Evolutionary conservation across 805 yeast species (phyloP), one percentile per base, ranked within the genome.

Genomic region (Kluyveromyces lactis): DNA sequence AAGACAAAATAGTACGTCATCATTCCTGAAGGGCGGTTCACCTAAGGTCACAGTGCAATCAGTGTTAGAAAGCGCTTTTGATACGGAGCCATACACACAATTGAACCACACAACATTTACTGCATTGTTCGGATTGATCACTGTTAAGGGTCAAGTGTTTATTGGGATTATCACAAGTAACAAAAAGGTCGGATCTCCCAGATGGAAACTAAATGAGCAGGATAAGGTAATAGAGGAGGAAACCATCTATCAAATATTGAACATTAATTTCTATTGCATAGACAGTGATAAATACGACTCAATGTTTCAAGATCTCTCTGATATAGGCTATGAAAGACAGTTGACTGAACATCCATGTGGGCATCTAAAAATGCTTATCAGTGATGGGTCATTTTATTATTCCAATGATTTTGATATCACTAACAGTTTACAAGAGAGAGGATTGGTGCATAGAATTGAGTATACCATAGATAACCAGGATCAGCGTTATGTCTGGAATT

Each of bases 361-460:
- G 15, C 81, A 78, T 36, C 57, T 89, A 29, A 73, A 80, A 44
- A 87, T 83, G 56, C 66, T 90, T 31, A 67, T 90, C 36, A 67
- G 78, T 24, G 83, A 81, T 54, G 97, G 97, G 2, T 77, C 89
- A 1, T 92, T 90, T 56, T 89, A 85, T 61, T 92, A 79, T 62
- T 84, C 96, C 18, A 78, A 85, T 21, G 89, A 85, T 58, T 90
- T 86, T 56, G 98, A 92, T 56, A 64, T 92, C 43, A 90, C 97
- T 0, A 81, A 83, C 32, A 69, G 75, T 3, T 62, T 89, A 35
- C 97, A 90, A 60, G 76, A 73, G 42, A 67, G 92, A 56, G 86
- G 85, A 8, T 58, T 77, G 4, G 52, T 62, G 16, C 53, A 60
- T 8, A 51, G 55, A 23, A 48, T 62, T 39, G 66, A 64, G 39